Evolutionary conservation across 164 flowering plant genomes (phyloP).

Genomic region (Vitis amurensis): DNA sequence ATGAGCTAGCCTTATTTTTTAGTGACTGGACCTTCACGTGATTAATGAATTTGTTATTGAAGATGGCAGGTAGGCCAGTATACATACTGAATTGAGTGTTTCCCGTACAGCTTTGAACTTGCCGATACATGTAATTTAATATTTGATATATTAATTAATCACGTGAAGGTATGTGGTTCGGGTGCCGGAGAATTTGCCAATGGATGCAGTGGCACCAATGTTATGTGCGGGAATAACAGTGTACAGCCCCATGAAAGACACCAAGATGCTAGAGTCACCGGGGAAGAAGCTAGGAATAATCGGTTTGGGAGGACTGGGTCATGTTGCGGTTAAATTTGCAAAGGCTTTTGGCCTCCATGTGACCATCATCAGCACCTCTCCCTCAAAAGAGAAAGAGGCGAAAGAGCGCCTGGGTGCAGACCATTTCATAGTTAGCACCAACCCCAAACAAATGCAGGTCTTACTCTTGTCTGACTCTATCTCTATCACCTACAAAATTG

Average conservation of each 20-base stretch:
- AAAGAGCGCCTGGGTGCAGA: slow-evolving; percentile 61
- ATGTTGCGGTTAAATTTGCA: slow-evolving; percentile 69
- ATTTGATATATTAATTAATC: background rate
- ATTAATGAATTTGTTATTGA: too few relatives aligned
- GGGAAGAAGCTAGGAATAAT: slow-evolving; percentile 66
- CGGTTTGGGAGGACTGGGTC: slow-evolving; percentile 84
- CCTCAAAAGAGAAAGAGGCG: slow-evolving; percentile 68
- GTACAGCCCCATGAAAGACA: slow-evolving; percentile 66
- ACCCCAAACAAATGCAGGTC: slow-evolving; percentile 59
- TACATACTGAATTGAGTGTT: too few relatives aligned
- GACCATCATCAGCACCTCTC: slow-evolving; percentile 78
- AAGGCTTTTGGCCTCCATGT: slow-evolving; percentile 82
- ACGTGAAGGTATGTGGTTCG: slow-evolving; percentile 56
- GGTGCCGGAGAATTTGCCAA: slow-evolving; percentile 55
- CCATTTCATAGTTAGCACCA: slow-evolving; percentile 61
- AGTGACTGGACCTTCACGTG: too few relatives aligned
- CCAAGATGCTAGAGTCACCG: slow-evolving; percentile 33
- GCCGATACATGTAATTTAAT: background rate
- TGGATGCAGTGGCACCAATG: slow-evolving; percentile 74
- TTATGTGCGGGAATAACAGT: slow-evolving; percentile 80
- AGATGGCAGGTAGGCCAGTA: too few relatives aligned
- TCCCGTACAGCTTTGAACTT: too few relatives aligned
- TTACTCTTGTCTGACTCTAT: background rate
- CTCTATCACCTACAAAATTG: background rate
- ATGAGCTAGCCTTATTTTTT: too few relatives aligned